Evolutionary conservation across 1,284 basidiomycete genomes (phyloP).

Genomic region (Ceratobasidium sp.): DNA sequence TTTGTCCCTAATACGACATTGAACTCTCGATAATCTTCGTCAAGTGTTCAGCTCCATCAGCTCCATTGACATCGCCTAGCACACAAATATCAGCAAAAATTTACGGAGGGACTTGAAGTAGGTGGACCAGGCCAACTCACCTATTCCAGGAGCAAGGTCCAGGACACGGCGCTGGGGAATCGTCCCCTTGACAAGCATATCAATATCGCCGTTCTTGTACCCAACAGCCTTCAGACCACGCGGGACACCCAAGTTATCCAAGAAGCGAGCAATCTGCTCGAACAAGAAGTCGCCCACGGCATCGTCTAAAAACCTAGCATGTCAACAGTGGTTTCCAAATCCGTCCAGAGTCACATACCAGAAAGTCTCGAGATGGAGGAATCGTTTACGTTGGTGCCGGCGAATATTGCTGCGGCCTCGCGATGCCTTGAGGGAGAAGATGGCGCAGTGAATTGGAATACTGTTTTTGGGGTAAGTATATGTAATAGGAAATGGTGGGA

Average conservation of each 20-base stretch:
- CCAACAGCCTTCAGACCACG: constrained; percentile 89
- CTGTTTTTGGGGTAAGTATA: constrained; percentile 53
- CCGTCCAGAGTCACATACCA: neutral
- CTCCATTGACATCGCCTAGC: constrained; percentile 69
- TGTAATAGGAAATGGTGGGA: neutral
- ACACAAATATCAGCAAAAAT: constrained; percentile 43
- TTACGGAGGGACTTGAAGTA: neutral
- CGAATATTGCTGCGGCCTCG: constrained; percentile 88
- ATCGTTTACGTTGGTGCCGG: constrained; percentile 69
- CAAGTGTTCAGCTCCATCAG: constrained; percentile 82
- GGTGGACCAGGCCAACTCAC: constrained; percentile 49
- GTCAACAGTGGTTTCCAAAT: neutral
- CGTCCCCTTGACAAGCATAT: constrained; percentile 83
- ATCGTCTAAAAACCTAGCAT: constrained; percentile 75
- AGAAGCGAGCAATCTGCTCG: constrained; percentile 91
- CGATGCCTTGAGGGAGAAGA: constrained; percentile 91
- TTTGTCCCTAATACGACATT: constrained; percentile 67
- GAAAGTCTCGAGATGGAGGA: constrained; percentile 62
- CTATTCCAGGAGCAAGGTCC: constrained; percentile 86
- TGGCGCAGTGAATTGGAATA: constrained; percentile 94
- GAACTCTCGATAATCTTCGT: constrained; percentile 79
- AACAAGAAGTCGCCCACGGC: constrained; percentile 85
- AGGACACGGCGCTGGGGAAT: constrained; percentile 88
- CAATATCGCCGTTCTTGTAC: constrained; percentile 73
- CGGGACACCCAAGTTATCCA: constrained; percentile 87